Conservation (phyloP, 805 yeast genomes). For the Torulaspora quercuum region DNA sequence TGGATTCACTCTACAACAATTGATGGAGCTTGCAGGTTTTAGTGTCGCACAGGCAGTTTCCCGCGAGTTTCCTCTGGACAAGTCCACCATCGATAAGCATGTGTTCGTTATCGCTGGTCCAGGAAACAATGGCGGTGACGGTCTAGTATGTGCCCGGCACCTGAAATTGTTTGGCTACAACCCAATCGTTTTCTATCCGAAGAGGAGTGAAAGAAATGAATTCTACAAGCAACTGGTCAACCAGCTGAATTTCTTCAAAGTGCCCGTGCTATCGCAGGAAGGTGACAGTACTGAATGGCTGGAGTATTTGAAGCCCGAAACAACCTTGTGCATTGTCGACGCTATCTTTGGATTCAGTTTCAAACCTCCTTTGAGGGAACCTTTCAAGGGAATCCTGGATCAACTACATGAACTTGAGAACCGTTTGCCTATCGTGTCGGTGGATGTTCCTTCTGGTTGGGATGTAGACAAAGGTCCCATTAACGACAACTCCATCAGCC, state of each 20-base stretch:
- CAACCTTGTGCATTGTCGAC: constrained; percentile 60
- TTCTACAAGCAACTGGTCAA: constrained; percentile 58
- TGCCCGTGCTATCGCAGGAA: constrained; percentile 50
- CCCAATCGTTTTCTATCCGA: constrained; percentile 81
- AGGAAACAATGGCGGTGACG: constrained; percentile 96
- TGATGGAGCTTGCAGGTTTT: constrained; percentile 94
- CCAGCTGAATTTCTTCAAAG: constrained; percentile 64
- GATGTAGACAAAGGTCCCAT: constrained; percentile 86
- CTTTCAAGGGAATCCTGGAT: constrained; percentile 54
- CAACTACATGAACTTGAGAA: constrained; percentile 37
- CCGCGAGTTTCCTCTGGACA: constrained; percentile 52
- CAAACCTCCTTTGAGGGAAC: constrained; percentile 79
- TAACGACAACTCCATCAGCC: constrained; percentile 45
- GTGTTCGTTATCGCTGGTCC: constrained; percentile 86
- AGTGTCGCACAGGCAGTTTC: constrained; percentile 87
- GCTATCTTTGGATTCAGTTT: constrained; percentile 92
- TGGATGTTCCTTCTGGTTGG: constrained; percentile 97
- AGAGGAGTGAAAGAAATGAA: constrained; percentile 49
- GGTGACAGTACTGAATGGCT: constrained; percentile 29
- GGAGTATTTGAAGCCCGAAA: constrained; percentile 29
- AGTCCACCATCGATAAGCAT: constrained; percentile 37
- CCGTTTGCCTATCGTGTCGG: constrained; percentile 61
- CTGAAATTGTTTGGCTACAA: constrained; percentile 71
- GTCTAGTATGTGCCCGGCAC: constrained; percentile 92
- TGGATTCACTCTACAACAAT: constrained; percentile 34